These are phyloP conservation scores for Teratosphaeria gauchensis DNA, from an alignment of 2,329 filamentous ascomycete genomes.

Conservation along the genomic window DNA sequence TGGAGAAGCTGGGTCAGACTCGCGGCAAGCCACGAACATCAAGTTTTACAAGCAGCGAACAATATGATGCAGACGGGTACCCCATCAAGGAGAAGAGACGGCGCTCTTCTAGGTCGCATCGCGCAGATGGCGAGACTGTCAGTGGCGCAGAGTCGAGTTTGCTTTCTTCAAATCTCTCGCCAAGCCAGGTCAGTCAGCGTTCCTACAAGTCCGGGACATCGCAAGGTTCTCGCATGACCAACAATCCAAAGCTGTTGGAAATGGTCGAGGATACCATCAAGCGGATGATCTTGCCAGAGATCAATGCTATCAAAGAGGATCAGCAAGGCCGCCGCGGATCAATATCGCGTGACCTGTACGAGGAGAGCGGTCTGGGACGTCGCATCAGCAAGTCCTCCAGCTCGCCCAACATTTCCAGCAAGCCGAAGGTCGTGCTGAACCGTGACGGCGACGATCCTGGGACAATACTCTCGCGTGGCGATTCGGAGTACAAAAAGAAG, in stretches of 20 bases:
- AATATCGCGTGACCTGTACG: conserved; percentile 31
- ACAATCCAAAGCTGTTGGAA: conserved; percentile 82
- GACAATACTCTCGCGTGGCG: conserved; percentile 45
- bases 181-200: conserved; percentile 35
- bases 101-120: conserved; percentile 37
- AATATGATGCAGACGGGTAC: conserved; percentile 23
- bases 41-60: conserved; percentile 8
- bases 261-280: conserved; percentile 91
- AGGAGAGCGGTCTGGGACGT: conserved; percentile 38
- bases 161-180: conserved; percentile 47
- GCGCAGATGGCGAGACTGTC: conserved; percentile 42
- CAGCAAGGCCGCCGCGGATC: conserved; percentile 59
- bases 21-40: conserved; percentile 31
- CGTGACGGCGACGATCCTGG: conserved; percentile 50
- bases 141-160: conserved; percentile 53
- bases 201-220: conserved; percentile 51
- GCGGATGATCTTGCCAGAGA: conserved; percentile 78
- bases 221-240: conserved; percentile 68
- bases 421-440: conserved; percentile 52
- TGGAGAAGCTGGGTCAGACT: conserved; percentile 53
- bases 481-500: conserved; percentile 37
- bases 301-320: conserved; percentile 84
- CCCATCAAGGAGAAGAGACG: conserved; percentile 21
- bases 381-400: conserved; percentile 53
- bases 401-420: conserved; percentile 48